Conservation (phyloP, 2,329 filamentous ascomycete genomes). For the Epichloe amarillans region DNA sequence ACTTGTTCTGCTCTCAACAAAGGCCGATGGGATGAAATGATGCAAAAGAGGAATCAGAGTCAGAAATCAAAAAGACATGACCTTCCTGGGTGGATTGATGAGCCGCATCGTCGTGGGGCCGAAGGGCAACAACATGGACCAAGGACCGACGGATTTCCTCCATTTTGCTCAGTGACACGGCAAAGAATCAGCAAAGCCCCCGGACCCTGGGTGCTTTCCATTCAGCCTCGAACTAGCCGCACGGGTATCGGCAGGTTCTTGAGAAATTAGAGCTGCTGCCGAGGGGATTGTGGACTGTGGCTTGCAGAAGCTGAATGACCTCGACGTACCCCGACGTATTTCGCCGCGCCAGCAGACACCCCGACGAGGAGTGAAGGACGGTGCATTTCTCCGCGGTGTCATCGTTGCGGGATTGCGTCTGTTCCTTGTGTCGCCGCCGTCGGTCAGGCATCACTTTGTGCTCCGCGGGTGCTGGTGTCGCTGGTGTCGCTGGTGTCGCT, state of each 20-base stretch:
- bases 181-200: neutral
- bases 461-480: too few relatives aligned
- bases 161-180: neutral
- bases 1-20: neutral
- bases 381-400: neutral
- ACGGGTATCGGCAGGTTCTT: constrained; percentile 10
- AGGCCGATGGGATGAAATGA: neutral
- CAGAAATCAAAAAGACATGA: neutral
- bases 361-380: neutral
- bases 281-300: constrained; percentile 9
- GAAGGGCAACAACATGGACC: too few relatives aligned
- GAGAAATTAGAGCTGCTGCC: too few relatives aligned
- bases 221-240: neutral
- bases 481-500: too few relatives aligned
- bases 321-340: neutral
- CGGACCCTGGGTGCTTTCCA: neutral
- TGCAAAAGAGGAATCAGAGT: neutral
- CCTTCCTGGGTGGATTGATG: neutral
- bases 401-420: too few relatives aligned
- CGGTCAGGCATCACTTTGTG: too few relatives aligned
- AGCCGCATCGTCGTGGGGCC: neutral
- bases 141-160: neutral
- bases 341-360: neutral
- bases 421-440: too few relatives aligned
- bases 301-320: constrained; percentile 24